Base-by-base conservation (phyloP, 441 rosid species). In the Euphorbia celastroides region DNA sequence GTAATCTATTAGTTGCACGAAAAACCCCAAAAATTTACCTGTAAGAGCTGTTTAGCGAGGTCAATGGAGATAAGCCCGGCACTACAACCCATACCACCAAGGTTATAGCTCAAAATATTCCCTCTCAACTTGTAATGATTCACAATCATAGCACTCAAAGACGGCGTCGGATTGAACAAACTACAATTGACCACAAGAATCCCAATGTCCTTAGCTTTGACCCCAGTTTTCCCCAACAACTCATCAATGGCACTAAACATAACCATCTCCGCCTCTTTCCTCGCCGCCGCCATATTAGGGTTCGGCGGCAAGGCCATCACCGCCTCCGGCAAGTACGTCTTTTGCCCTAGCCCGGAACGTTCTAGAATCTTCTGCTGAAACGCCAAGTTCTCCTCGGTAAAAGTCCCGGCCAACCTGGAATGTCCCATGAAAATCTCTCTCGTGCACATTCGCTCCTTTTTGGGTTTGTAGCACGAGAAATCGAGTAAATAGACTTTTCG, bases 1-100 rank as follows among this genome's bases (percentile, higher is more conserved):
- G n/a, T n/a, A n/a, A n/a, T n/a, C n/a, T n/a, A n/a, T n/a, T n/a
- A n/a, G n/a, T n/a, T n/a, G n/a, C n/a, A n/a, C n/a, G n/a, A n/a
- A n/a, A n/a, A n/a, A n/a, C n/a, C n/a, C n/a, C 38, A 34, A 34
- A 34, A 13, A 2, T 14, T 2, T 66, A 88, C 90, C 82, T 81
- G 86, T 25, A 93, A 84, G 51, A 90, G 89, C 72, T 87, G 82
- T 63, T 77, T 86, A 26, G 97, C 97, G 0, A 93, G 96, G 48
- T 93, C 97, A 7, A 90, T 79, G 0, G 98, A 88, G 63, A 90
- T 87, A 31, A 92, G 82, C 2, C 98, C 86, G 0, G 98, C 98
- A 66, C 97, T 92, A 74, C 98, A 92, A 9, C 97, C 98, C 98
- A 92, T 92, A 34, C 98, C 97, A 16, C 96, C 92, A 17, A 93